Percentiles rank a stretch among this genome's conserved stretches.
Conservation (phyloP, 352 stramenopile genomes). For the Lagenidium giganteum region DNA sequence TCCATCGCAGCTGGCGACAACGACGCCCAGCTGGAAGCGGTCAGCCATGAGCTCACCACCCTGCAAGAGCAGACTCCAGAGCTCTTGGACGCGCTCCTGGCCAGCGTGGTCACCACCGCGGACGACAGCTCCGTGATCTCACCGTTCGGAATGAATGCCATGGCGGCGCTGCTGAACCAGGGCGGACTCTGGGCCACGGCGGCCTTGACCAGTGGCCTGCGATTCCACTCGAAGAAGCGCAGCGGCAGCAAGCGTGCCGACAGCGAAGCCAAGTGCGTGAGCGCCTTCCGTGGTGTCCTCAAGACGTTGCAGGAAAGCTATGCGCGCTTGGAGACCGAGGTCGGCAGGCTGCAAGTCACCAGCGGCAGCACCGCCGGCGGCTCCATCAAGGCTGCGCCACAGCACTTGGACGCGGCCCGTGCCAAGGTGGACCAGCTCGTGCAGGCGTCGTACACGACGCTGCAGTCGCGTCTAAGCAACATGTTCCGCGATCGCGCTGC, state of each 20-base stretch:
- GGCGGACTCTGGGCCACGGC: conserved; percentile 49
- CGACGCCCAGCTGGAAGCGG: conserved; percentile 1
- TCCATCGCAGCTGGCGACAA: conserved; percentile 8
- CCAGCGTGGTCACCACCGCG: conserved; percentile 16
- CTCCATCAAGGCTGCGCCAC: background rate
- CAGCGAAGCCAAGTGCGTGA: conserved; percentile 12
- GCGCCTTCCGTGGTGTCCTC: conserved; percentile 41
- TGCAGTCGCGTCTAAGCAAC: conserved; percentile 11
- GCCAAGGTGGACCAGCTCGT: conserved; percentile 7
- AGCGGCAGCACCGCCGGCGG: background rate
- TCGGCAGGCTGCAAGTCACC: conserved; percentile 25
- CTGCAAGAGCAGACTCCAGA: conserved; percentile 16
- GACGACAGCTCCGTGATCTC: conserved; percentile 22
- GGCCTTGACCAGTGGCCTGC: conserved; percentile 37
- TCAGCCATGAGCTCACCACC: background rate
- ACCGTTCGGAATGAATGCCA: conserved; percentile 39
- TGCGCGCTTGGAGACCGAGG: conserved; percentile 25
- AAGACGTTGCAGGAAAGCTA: conserved; percentile 60
- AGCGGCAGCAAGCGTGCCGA: conserved; percentile 62
- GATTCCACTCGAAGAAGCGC: conserved; percentile 51
- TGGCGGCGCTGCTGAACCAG: conserved; percentile 53
- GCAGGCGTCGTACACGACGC: background rate
- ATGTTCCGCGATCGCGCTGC: too few species aligned
- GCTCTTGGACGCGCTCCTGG: conserved; percentile 24
- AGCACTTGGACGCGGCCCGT: conserved; percentile 1